phyloP scores from a whole-genome alignment of 139 green algal species.

The Coelastrella sp. region DNA sequence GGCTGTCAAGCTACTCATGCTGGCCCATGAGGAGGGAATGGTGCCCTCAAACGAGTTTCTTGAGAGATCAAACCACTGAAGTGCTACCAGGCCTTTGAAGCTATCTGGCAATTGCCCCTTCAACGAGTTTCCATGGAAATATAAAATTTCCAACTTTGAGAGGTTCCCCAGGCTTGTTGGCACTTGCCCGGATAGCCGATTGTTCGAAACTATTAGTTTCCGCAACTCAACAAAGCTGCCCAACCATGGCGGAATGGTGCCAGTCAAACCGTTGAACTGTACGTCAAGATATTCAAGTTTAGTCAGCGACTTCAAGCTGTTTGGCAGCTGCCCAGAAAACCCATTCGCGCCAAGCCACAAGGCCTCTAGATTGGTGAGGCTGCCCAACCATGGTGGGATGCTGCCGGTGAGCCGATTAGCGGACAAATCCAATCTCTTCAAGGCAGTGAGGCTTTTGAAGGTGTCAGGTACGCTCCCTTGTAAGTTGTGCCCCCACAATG shows the following conservation, averaged over 20 bases:
- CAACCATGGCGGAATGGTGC: neutral
- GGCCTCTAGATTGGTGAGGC: neutral
- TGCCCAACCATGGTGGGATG: neutral
- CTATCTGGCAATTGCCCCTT: neutral
- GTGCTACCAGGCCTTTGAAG: neutral
- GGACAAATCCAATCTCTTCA: neutral
- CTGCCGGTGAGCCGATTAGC: neutral
- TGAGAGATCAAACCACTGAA: neutral
- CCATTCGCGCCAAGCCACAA: neutral
- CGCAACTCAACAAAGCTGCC: neutral
- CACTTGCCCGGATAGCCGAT: neutral
- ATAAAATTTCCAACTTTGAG: neutral
- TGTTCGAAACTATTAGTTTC: neutral
- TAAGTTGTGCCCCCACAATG: neutral
- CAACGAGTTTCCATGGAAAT: neutral
- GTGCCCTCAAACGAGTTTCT: neutral
- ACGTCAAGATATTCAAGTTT: neutral
- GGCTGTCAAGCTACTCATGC: neutral
- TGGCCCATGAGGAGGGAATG: neutral
- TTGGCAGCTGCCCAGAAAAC: neutral
- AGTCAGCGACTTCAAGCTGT: neutral
- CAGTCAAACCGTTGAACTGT: neutral
- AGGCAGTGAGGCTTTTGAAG: neutral
- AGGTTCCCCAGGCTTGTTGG: neutral
- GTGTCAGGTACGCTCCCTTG: neutral